Evolutionary conservation across 2,329 filamentous ascomycete species (phyloP).

Genomic region (Penicillium concentricum): DNA sequence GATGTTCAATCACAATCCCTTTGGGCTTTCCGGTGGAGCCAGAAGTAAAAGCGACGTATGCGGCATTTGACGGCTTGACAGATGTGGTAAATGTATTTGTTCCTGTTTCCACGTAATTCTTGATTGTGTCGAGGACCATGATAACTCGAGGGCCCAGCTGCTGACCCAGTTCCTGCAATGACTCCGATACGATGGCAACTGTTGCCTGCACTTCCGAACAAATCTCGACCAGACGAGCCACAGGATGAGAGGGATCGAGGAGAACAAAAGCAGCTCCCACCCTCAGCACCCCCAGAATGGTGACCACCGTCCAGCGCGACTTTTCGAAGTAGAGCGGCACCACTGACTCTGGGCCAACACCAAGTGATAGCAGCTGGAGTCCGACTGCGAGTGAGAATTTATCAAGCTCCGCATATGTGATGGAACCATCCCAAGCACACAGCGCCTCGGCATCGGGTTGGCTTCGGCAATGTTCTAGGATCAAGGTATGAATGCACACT

Average conservation of each 20-base stretch:
- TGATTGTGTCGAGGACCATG: not conserved
- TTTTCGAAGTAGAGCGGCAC: slow-evolving; percentile 14
- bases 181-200: not conserved
- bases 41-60: slow-evolving; percentile 46
- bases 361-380: not conserved
- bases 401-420: slow-evolving; percentile 11
- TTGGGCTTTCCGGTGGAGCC: slow-evolving; percentile 47
- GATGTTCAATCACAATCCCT: slow-evolving; percentile 40
- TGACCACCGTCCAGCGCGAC: slow-evolving; percentile 7
- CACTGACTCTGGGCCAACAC: slow-evolving; percentile 4
- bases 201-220: not conserved
- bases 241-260: slow-evolving; percentile 3
- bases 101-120: not conserved
- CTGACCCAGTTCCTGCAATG: not conserved
- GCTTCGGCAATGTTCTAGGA: not conserved
- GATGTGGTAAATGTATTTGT: not conserved
- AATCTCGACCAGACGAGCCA: not conserved
- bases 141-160: not conserved
- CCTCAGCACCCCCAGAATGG: slow-evolving; percentile 11
- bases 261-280: slow-evolving; percentile 14
- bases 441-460: slow-evolving; percentile 11
- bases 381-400: not conserved
- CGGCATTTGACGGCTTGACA: slow-evolving; percentile 11
- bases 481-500: slow-evolving; percentile 3
- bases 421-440: slow-evolving; percentile 17